Evolutionary conservation across 192 early-diverging fungal species (phyloP).

Genomic region (Jimgerdemannia lactiflua): DNA sequence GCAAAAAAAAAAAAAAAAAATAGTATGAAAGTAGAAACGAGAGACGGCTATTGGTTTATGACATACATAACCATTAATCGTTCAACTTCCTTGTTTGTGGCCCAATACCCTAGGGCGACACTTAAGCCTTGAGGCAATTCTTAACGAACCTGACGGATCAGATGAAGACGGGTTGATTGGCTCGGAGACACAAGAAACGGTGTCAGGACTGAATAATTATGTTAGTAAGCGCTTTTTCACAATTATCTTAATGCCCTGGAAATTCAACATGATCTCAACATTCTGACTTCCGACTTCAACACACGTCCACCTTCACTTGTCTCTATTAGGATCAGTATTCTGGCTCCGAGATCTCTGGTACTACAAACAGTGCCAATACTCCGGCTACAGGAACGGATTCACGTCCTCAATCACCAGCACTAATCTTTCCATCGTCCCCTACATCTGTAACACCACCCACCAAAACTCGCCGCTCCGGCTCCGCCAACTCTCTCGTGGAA

Average conservation of each 20-base stretch:
- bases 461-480: slow-evolving; percentile 4
- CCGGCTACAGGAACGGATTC: slow-evolving; percentile 3
- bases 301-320: not conserved
- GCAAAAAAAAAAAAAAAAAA: no score
- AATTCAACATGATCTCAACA: no score
- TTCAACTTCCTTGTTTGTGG: not conserved
- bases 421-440: slow-evolving; percentile 1
- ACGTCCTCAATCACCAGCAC: slow-evolving; percentile 5
- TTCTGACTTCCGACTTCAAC: no score
- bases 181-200: slow-evolving; percentile 42
- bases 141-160: slow-evolving; percentile 48
- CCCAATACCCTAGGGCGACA: slow-evolving; percentile 38
- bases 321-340: slow-evolving; percentile 19
- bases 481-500: not conserved
- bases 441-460: not conserved
- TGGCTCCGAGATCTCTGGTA: slow-evolving; percentile 26
- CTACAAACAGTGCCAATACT: slow-evolving; percentile 2
- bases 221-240: slow-evolving; percentile 33
- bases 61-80: not conserved
- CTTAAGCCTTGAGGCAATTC: slow-evolving; percentile 53
- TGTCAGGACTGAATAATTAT: slow-evolving; percentile 37
- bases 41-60: no score
- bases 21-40: not conserved
- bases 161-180: slow-evolving; percentile 42
- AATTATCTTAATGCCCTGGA: slow-evolving; percentile 4